Conservation (phyloP, 1,284 basidiomycete genomes). For the Leccinum pachyderme region DNA sequence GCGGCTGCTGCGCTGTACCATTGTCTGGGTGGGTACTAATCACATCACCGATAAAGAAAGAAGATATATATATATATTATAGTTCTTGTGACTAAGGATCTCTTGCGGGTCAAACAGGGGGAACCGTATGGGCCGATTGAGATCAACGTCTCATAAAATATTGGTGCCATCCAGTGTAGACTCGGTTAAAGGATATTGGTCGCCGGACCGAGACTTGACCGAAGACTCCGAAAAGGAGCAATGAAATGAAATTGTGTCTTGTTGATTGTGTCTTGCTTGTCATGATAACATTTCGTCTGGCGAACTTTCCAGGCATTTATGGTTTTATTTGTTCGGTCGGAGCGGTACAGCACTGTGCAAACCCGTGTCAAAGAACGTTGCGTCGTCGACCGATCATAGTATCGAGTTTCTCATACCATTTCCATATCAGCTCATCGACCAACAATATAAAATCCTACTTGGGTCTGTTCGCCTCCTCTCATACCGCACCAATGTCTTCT, state of each 20-base stretch:
- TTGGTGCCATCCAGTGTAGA: background rate
- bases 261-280: background rate
- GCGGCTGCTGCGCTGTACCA: slow-evolving; percentile 79
- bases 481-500: slow-evolving; percentile 44
- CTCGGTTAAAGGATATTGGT: background rate
- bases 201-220: background rate
- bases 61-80: background rate
- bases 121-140: slow-evolving; percentile 47
- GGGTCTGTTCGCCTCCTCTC: slow-evolving; percentile 1
- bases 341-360: background rate
- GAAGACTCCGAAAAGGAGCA: background rate
- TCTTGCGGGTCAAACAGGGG: slow-evolving; percentile 52
- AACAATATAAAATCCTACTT: slow-evolving; percentile 7
- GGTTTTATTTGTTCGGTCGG: background rate
- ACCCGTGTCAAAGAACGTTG: background rate
- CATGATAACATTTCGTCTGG: background rate
- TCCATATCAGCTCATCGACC: background rate
- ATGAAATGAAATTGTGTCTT: background rate
- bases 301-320: background rate
- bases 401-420: background rate
- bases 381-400: background rate
- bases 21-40: slow-evolving; percentile 58
- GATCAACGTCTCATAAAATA: slow-evolving; percentile 8
- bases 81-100: slow-evolving; percentile 68
- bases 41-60: background rate